Conservation (phyloP, 2,329 filamentous ascomycete genomes). For the Hypoxylon sp. region DNA sequence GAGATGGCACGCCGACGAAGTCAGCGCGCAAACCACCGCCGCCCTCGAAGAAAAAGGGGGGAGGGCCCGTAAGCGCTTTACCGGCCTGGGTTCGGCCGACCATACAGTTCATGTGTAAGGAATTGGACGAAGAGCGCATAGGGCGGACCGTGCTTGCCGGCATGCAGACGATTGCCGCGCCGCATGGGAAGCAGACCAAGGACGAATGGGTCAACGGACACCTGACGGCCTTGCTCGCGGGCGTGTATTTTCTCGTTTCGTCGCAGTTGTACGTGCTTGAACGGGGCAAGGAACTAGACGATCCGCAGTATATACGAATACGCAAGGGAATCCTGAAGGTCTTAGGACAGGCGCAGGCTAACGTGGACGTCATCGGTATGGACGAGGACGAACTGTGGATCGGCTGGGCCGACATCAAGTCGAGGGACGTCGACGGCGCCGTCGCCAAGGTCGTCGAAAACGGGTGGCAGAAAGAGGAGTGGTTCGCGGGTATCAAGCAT, state of each 20-base stretch:
- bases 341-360: conserved; percentile 56
- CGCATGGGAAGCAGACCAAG: conserved; percentile 57
- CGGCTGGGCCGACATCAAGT: conserved; percentile 62
- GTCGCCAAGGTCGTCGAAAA: conserved; percentile 67
- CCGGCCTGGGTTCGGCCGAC: conserved; percentile 77
- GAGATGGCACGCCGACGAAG: conserved; percentile 57
- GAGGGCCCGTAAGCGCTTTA: conserved; percentile 50
- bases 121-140: conserved; percentile 69
- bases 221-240: conserved; percentile 67
- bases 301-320: conserved; percentile 59
- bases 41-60: conserved; percentile 50
- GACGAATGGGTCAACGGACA: conserved; percentile 64
- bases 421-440: conserved; percentile 71
- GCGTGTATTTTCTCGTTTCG: conserved; percentile 70
- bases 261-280: conserved; percentile 60
- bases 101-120: conserved; percentile 73
- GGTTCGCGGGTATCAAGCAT: conserved; percentile 71
- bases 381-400: conserved; percentile 64
- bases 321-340: conserved; percentile 61
- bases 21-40: conserved; percentile 52
- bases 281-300: conserved; percentile 54
- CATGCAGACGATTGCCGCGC: conserved; percentile 67
- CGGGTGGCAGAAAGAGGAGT: conserved; percentile 71
- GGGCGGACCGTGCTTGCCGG: conserved; percentile 81
- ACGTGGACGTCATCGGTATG: conserved; percentile 53